phyloP scores from a whole-genome alignment of 768 basidiomycete species.

The Lactarius pseudohatsudake region DNA sequence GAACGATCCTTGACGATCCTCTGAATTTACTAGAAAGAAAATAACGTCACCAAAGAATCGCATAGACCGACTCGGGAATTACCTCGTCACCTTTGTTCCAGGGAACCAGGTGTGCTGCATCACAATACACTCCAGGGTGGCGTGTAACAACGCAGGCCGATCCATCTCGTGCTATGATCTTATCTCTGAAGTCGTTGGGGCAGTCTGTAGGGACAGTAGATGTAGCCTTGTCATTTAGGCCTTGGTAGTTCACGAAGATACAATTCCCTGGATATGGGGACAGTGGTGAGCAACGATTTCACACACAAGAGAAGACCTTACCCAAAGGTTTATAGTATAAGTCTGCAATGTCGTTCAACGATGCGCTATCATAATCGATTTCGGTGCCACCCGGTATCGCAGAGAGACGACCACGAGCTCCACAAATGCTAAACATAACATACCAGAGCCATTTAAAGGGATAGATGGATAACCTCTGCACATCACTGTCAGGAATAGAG shows the following conservation, averaged over 20 bases:
- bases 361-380: not conserved
- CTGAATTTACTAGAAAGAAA: not conserved
- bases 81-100: not conserved
- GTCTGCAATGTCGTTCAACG: not conserved
- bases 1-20: not conserved
- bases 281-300: not conserved
- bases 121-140: not conserved
- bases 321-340: slow-evolving; percentile 8
- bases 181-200: not conserved
- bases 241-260: not conserved
- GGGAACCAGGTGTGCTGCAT: not conserved
- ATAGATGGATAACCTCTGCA: not conserved
- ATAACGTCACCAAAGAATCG: not conserved
- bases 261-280: not conserved
- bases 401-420: not conserved
- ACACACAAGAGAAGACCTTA: not conserved
- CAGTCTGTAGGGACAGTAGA: not conserved
- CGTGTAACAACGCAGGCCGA: not conserved
- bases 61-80: not conserved
- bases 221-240: not conserved
- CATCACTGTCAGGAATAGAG: not conserved
- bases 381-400: not conserved
- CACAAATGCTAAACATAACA: slow-evolving; percentile 10
- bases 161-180: not conserved
- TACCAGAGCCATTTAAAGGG: slow-evolving; percentile 3